Conservation (phyloP, 768 basidiomycete genomes). For the Aureoboletus auriporus region DNA sequence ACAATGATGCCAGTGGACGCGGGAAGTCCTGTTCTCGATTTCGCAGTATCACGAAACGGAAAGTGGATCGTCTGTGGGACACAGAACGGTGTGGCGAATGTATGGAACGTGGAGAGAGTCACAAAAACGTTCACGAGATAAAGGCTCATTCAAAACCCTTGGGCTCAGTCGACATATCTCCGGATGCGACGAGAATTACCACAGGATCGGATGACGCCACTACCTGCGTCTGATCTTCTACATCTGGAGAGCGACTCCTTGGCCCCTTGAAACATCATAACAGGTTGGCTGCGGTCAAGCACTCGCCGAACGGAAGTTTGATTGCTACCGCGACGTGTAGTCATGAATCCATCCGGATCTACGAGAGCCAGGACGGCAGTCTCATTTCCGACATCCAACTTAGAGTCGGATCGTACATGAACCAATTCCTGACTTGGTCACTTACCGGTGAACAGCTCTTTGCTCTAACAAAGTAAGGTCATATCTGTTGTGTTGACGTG, state of each 20-base stretch:
- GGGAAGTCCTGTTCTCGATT: not conserved
- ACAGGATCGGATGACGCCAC: not conserved
- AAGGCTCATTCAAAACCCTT: not conserved
- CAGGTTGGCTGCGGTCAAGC: not conserved
- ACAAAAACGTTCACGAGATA: not conserved
- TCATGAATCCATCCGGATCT: not conserved
- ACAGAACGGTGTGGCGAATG: not conserved
- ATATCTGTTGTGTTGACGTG: not conserved
- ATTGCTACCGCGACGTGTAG: not conserved
- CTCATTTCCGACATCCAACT: not conserved
- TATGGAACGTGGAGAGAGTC: constrained; percentile 5
- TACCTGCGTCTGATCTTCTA: not conserved
- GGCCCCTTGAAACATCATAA: not conserved
- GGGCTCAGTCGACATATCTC: not conserved
- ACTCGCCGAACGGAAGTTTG: not conserved
- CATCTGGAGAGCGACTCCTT: not conserved
- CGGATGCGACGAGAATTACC: not conserved
- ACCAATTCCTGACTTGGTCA: not conserved
- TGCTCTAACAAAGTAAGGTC: not conserved
- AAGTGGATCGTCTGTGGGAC: constrained; percentile 7
- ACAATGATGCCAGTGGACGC: not conserved
- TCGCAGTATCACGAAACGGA: constrained; percentile 3
- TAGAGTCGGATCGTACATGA: not conserved
- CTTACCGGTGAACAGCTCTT: not conserved
- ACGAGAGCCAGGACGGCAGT: not conserved